A percentile compares a stretch with the other conserved stretches of the same genome.
These are phyloP conservation scores for Talaromyces borbonicus DNA, from an alignment of 495 filamentous ascomycete genomes.

Conservation along the genomic window DNA sequence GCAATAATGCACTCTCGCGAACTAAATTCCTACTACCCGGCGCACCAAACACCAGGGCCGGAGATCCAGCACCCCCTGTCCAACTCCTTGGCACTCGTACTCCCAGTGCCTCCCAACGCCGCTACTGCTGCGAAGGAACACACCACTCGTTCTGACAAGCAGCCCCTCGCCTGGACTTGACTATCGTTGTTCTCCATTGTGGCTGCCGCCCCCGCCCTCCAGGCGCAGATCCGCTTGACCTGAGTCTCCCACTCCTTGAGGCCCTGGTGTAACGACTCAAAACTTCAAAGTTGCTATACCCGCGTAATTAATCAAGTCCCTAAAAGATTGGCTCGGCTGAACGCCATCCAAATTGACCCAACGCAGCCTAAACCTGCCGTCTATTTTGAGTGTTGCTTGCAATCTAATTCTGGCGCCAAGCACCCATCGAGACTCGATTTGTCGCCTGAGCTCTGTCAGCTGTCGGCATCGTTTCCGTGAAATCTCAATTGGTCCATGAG, in stretches of 20 bases:
- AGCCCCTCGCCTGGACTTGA: not conserved
- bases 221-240: not conserved
- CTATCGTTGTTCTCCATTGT: not conserved
- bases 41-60: not conserved
- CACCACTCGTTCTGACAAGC: not conserved
- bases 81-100: no score
- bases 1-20: not conserved
- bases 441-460: no score
- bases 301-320: no score
- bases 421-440: no score
- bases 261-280: no score
- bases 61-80: no score
- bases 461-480: not conserved
- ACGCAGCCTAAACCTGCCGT: no score
- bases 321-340: no score
- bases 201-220: constrained; percentile 1
- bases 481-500: no score
- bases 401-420: not conserved
- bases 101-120: not conserved
- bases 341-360: no score
- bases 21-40: not conserved
- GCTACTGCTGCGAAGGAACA: not conserved
- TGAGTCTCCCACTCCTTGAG: not conserved
- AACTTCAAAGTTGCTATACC: no score
- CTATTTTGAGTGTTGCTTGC: no score